phyloP scores from a whole-genome alignment of 2,329 filamentous ascomycete genomes.

The Arthrocladium fulminans region DNA sequence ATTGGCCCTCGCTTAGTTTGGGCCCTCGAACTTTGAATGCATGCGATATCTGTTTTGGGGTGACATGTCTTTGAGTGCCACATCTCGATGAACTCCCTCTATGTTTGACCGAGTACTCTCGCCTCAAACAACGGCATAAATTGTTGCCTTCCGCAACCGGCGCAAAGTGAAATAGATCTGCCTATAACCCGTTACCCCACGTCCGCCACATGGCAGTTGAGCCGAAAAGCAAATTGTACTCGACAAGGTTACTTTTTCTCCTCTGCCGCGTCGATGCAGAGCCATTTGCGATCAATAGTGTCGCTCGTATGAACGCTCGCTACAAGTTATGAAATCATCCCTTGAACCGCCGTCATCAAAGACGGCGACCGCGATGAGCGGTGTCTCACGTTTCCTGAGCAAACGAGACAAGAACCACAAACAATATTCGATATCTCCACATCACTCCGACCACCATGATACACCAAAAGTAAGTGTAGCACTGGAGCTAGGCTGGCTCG shows the following conservation, averaged over 20 bases:
- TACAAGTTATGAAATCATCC: slow-evolving; percentile 43
- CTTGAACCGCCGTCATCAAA: slow-evolving; percentile 52
- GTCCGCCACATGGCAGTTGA: not conserved
- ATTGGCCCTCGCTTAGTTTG: no score
- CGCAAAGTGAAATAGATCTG: not conserved
- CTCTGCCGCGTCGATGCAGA: not conserved
- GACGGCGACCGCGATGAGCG: slow-evolving; percentile 49
- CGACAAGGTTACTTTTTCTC: not conserved
- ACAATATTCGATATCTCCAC: not conserved
- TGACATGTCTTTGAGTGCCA: no score
- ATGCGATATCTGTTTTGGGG: no score
- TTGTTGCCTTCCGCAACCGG: not conserved
- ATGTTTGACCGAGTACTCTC: not conserved
- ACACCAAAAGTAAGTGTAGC: slow-evolving; percentile 1
- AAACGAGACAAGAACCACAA: slow-evolving; percentile 9
- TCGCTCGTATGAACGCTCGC: slow-evolving; percentile 1
- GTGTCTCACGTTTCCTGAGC: slow-evolving; percentile 3
- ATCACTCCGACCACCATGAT: slow-evolving; percentile 1
- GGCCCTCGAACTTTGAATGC: no score
- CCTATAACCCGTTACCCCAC: not conserved
- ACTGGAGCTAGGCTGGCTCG: not conserved
- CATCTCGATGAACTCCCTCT: no score
- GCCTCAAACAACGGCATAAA: not conserved
- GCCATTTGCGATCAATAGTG: slow-evolving; percentile 1
- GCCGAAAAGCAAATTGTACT: not conserved